Conservation (phyloP, 1,284 basidiomycete species). For the Cerioporus squamosus region DNA sequence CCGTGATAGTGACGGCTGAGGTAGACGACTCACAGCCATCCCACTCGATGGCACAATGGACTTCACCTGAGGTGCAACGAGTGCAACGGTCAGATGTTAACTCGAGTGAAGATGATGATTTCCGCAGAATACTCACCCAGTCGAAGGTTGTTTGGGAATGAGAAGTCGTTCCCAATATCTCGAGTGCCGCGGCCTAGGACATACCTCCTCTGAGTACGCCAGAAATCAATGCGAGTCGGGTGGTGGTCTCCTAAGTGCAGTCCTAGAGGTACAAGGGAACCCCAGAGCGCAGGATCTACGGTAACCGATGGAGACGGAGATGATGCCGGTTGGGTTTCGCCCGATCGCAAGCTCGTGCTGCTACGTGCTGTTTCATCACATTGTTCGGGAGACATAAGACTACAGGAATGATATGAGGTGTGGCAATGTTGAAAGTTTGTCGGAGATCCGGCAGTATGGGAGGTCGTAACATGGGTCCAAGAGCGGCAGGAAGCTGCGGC, state of each 20-base stretch:
- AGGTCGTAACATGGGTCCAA: too few species aligned
- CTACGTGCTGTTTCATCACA: too few species aligned
- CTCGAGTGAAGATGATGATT: too few species aligned
- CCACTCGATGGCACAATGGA: constrained; percentile 67
- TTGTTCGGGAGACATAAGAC: too few species aligned
- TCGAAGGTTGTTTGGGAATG: not conserved
- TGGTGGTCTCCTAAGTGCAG: too few species aligned
- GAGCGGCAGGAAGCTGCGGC: too few species aligned
- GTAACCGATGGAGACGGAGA: too few species aligned
- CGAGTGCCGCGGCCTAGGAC: not conserved
- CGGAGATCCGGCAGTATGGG: not conserved
- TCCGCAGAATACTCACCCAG: too few species aligned
- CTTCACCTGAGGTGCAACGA: constrained; percentile 51
- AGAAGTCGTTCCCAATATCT: not conserved
- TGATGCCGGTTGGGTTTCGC: too few species aligned
- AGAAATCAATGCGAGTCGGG: not conserved
- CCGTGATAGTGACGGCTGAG: constrained; percentile 66
- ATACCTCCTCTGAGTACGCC: not conserved
- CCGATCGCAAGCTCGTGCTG: too few species aligned
- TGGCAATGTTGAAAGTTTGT: not conserved
- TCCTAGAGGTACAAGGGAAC: not conserved
- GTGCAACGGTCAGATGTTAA: too few species aligned
- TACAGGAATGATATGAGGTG: too few species aligned
- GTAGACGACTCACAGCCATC: constrained; percentile 55
- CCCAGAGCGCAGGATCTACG: not conserved